phyloP scores from a whole-genome alignment of 305 asterid genomes.

The Fraxinus floribunda region DNA sequence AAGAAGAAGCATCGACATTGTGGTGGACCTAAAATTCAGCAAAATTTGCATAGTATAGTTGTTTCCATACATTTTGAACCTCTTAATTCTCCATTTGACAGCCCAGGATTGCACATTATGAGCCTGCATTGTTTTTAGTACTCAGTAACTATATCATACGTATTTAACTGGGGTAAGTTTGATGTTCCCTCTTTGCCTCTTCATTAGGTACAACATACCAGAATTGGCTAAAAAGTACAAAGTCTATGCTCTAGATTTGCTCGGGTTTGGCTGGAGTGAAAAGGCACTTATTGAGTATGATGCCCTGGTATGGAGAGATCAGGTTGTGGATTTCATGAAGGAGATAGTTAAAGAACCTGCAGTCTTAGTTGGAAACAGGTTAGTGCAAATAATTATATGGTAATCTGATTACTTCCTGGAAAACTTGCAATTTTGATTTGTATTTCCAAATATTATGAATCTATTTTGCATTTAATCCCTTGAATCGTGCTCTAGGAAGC shows the following conservation, averaged over 20 bases:
- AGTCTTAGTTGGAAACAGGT: slow-evolving; percentile 94
- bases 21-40: neutral
- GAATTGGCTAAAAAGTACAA: slow-evolving; percentile 79
- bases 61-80: neutral
- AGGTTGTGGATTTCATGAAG: slow-evolving; percentile 79
- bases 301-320: slow-evolving; percentile 90
- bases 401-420: neutral
- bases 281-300: slow-evolving; percentile 91
- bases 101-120: neutral
- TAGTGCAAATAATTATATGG: slow-evolving; percentile 15
- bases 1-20: neutral
- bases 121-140: neutral
- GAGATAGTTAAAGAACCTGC: slow-evolving; percentile 85
- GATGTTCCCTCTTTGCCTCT: neutral
- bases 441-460: neutral
- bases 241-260: slow-evolving; percentile 90
- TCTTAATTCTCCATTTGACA: neutral
- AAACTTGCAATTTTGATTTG: neutral
- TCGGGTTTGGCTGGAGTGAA: slow-evolving; percentile 98
- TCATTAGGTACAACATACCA: slow-evolving; percentile 83
- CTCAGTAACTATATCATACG: neutral
- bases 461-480: slow-evolving; percentile 1
- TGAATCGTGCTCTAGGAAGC: neutral
- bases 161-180: neutral
- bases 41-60: neutral